A percentile compares a stretch with the other conserved stretches of the same genome.
These are phyloP conservation scores for Colletotrichum tropicicola DNA, from an alignment of 2,329 filamentous ascomycete genomes.

Conservation along the genomic window DNA sequence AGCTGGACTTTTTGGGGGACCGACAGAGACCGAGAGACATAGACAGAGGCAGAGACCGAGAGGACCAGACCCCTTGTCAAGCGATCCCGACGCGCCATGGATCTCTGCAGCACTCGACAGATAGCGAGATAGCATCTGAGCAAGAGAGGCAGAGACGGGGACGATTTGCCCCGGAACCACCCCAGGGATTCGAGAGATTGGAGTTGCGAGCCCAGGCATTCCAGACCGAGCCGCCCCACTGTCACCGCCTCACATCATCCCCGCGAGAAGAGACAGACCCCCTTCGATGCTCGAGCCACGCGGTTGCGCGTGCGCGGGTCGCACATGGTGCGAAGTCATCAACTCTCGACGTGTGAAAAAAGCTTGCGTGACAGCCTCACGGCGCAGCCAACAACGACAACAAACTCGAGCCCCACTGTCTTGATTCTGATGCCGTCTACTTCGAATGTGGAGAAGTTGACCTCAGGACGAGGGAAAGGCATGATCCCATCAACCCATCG, in stretches of 20 bases:
- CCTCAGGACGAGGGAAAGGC: not conserved
- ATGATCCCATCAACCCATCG: not conserved
- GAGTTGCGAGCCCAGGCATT: not conserved
- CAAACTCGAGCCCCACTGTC: slow-evolving; percentile 1
- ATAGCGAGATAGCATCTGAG: not conserved
- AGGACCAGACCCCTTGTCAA: not conserved
- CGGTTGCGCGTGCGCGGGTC: not conserved
- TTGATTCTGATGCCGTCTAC: not conserved
- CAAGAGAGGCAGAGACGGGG: not conserved
- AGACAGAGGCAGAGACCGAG: not conserved
- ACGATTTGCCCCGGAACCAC: not conserved
- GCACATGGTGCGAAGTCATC: not conserved
- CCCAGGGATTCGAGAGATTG: not conserved
- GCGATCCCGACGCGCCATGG: not conserved
- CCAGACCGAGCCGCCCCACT: not conserved
- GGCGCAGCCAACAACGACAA: not conserved
- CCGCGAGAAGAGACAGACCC: not conserved
- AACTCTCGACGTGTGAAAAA: not conserved
- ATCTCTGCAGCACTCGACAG: not conserved
- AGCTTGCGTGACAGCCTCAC: not conserved
- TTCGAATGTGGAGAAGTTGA: not conserved
- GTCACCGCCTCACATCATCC: not conserved
- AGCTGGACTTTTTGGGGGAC: not conserved
- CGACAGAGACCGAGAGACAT: not conserved
- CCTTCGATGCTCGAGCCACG: not conserved